These are phyloP conservation scores for Xylaria longipes DNA, from an alignment of 495 filamentous ascomycete genomes.

Conservation along the genomic window DNA sequence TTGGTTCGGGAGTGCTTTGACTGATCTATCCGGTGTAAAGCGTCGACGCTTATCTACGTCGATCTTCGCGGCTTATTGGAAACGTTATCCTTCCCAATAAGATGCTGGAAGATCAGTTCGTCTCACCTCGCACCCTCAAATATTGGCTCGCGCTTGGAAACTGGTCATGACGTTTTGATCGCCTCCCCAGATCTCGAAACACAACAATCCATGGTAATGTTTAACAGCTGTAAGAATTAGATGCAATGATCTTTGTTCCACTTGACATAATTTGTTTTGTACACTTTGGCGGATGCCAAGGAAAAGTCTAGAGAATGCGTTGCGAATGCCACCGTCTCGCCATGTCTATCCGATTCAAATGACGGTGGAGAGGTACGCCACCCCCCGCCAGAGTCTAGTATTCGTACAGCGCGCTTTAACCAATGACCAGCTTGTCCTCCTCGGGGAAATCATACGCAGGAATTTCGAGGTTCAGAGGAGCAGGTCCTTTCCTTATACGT, in stretches of 20 bases:
- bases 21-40: slow-evolving; percentile 13
- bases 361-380: slow-evolving; percentile 27
- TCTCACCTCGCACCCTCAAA: slow-evolving; percentile 9
- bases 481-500: slow-evolving; percentile 93
- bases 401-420: slow-evolving; percentile 60
- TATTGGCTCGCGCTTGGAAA: neutral
- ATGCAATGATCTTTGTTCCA: slow-evolving; percentile 27
- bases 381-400: slow-evolving; percentile 34
- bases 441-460: slow-evolving; percentile 86
- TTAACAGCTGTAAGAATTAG: slow-evolving; percentile 13
- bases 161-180: slow-evolving; percentile 8
- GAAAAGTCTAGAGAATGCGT: slow-evolving; percentile 40
- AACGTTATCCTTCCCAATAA: neutral
- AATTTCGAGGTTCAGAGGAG: slow-evolving; percentile 96
- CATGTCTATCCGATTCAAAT: slow-evolving; percentile 37
- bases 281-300: slow-evolving; percentile 37
- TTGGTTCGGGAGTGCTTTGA: slow-evolving; percentile 18
- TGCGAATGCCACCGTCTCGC: slow-evolving; percentile 38
- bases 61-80: slow-evolving; percentile 3
- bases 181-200: slow-evolving; percentile 6
- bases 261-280: slow-evolving; percentile 38
- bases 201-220: slow-evolving; percentile 14
- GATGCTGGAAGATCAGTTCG: slow-evolving; percentile 1
- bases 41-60: neutral
- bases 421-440: slow-evolving; percentile 79